phyloP scores from a whole-genome alignment of 2,329 filamentous ascomycete genomes.

The Colletotrichum orchidophilum region DNA sequence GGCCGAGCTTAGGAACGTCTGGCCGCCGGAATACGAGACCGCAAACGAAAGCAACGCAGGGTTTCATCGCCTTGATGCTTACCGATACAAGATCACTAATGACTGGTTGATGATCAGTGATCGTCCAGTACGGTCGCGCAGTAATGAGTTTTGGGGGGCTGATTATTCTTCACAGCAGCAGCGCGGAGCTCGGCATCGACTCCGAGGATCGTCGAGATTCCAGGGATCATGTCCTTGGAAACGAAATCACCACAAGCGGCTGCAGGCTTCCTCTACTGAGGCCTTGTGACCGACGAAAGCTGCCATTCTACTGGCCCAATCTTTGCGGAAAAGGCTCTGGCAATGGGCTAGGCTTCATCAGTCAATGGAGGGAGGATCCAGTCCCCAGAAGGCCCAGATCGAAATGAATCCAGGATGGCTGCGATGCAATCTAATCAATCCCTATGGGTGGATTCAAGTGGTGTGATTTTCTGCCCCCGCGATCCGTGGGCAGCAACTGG shows the following conservation, averaged over 20 bases:
- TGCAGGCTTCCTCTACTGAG: background rate
- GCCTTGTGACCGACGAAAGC: background rate
- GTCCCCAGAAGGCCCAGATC: constrained; percentile 2
- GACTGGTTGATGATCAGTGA: background rate
- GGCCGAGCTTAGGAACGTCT: constrained; percentile 4
- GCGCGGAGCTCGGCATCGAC: background rate
- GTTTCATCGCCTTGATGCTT: constrained; percentile 18
- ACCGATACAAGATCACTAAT: constrained; percentile 5
- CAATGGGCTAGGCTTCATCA: background rate
- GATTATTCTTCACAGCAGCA: background rate
- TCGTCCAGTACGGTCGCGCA: background rate
- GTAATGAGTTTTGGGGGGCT: background rate
- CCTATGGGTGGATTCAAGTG: constrained; percentile 1
- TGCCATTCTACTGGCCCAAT: background rate
- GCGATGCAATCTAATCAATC: constrained; percentile 30
- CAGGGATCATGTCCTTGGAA: constrained; percentile 11
- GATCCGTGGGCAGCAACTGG: background rate
- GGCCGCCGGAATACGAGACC: constrained; percentile 20
- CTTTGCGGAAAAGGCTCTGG: background rate
- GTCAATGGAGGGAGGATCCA: background rate
- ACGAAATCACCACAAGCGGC: background rate
- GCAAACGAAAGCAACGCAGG: background rate
- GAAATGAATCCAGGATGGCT: constrained; percentile 12
- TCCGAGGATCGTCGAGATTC: constrained; percentile 4
- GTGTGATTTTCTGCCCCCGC: constrained; percentile 24